Conservation (phyloP, 371 early-diverging fungal species). For the Circinella umbellata region DNA sequence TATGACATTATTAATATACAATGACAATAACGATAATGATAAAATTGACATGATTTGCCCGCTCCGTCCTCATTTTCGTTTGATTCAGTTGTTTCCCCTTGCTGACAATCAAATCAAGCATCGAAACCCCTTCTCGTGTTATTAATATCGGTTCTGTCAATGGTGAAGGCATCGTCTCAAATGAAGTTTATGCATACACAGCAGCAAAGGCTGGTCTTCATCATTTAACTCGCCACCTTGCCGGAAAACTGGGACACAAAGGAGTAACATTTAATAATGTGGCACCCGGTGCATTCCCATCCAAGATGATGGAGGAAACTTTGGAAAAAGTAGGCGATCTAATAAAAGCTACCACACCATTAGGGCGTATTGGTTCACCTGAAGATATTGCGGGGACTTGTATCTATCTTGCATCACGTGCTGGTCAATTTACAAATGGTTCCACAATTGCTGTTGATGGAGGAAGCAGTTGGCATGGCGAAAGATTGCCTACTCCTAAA, state of each 20-base stretch:
- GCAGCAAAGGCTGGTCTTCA: conserved; percentile 80
- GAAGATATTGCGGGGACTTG: conserved; percentile 90
- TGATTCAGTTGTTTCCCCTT: conserved; percentile 65
- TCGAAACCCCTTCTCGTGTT: conserved; percentile 54
- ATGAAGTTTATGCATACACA: conserved; percentile 71
- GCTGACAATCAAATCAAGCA: conserved; percentile 67
- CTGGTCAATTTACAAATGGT: conserved; percentile 84
- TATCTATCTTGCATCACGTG: conserved; percentile 80
- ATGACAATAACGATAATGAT: no score
- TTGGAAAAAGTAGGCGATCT: conserved; percentile 56
- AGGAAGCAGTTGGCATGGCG: conserved; percentile 41
- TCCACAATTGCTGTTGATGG: conserved; percentile 87
- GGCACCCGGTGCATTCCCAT: conserved; percentile 87
- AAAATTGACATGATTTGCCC: no score
- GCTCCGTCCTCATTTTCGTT: no score
- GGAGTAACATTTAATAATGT: conserved; percentile 82
- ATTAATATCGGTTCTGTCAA: conserved; percentile 81
- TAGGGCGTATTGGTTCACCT: conserved; percentile 78
- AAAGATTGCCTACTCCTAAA: background rate
- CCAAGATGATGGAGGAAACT: conserved; percentile 85
- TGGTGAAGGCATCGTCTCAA: conserved; percentile 56
- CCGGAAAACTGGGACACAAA: conserved; percentile 33
- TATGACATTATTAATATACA: no score
- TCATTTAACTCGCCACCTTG: conserved; percentile 69
- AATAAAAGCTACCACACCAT: conserved; percentile 60